Evolutionary conservation across 805 yeast genomes (phyloP).

Genomic region (Pichia paraexigua): DNA sequence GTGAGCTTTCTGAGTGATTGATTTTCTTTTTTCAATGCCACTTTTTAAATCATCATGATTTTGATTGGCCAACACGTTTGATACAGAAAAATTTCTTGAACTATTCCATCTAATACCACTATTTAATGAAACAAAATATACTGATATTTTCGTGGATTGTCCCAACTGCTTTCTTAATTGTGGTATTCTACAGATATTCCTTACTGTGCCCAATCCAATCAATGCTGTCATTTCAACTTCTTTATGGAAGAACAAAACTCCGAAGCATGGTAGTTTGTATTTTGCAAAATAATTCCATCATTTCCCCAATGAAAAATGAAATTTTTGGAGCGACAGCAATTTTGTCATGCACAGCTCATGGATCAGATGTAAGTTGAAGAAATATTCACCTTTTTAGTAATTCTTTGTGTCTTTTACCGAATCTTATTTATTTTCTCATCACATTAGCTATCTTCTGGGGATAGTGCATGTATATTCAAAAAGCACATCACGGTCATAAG

Average conservation of each 20-base stretch:
- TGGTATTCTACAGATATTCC: not conserved
- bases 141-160: not conserved
- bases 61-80: not conserved
- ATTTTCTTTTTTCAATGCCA: not conserved
- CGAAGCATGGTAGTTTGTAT: not conserved
- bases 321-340: not conserved
- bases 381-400: not conserved
- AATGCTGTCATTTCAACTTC: not conserved
- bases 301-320: too few relatives aligned
- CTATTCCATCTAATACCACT: not conserved
- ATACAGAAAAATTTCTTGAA: not conserved
- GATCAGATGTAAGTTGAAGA: not conserved
- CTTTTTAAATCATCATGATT: not conserved
- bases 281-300: too few relatives aligned
- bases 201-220: not conserved
- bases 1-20: not conserved
- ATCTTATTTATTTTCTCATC: not conserved
- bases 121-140: not conserved
- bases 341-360: not conserved
- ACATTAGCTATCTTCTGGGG: not conserved
- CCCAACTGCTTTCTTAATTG: not conserved
- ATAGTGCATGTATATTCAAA: not conserved
- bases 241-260: not conserved
- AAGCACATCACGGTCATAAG: not conserved
- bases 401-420: not conserved